Conservation (phyloP, 1,284 basidiomycete species). For the Cryptococcus maquisensis region DNA sequence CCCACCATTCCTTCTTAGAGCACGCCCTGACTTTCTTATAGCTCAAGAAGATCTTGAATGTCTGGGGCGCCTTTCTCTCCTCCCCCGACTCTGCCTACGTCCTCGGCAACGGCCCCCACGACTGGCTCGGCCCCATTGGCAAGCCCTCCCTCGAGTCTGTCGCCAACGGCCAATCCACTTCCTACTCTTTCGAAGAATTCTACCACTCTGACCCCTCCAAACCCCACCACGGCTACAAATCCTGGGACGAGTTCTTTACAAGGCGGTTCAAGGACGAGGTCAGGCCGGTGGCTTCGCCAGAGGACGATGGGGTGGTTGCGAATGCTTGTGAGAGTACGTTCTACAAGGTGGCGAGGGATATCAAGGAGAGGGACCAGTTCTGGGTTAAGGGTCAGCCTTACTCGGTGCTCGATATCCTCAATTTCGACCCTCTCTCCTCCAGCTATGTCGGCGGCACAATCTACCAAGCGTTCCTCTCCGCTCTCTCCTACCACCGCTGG, state of each 20-base stretch:
- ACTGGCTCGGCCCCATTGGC: constrained; percentile 53
- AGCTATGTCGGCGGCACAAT: constrained; percentile 55
- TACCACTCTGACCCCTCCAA: constrained; percentile 51
- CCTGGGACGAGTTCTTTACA: constrained; percentile 60
- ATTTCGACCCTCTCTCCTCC: constrained; percentile 37
- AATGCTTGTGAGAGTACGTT: constrained; percentile 54
- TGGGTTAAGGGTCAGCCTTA: constrained; percentile 55
- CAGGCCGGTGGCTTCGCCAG: constrained; percentile 49
- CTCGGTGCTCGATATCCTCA: constrained; percentile 51
- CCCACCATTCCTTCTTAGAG: background rate
- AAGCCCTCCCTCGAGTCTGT: constrained; percentile 33
- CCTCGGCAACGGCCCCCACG: constrained; percentile 45
- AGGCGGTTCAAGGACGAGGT: constrained; percentile 47
- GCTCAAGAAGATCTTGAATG: constrained; percentile 51
- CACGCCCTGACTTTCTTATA: constrained; percentile 2
- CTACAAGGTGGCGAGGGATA: constrained; percentile 46
- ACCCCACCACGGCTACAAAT: constrained; percentile 51
- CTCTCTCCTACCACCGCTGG: constrained; percentile 58
- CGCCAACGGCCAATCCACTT: constrained; percentile 41
- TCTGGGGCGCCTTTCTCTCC: constrained; percentile 54
- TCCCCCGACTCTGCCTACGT: constrained; percentile 51
- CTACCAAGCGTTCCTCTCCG: constrained; percentile 56
- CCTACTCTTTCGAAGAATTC: constrained; percentile 36
- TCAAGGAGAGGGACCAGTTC: constrained; percentile 49
- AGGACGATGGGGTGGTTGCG: constrained; percentile 49